Percentiles rank a stretch among this genome's conserved stretches.
phyloP scores from a whole-genome alignment of 2,329 filamentous ascomycete species.

The Fusarium sp. region DNA sequence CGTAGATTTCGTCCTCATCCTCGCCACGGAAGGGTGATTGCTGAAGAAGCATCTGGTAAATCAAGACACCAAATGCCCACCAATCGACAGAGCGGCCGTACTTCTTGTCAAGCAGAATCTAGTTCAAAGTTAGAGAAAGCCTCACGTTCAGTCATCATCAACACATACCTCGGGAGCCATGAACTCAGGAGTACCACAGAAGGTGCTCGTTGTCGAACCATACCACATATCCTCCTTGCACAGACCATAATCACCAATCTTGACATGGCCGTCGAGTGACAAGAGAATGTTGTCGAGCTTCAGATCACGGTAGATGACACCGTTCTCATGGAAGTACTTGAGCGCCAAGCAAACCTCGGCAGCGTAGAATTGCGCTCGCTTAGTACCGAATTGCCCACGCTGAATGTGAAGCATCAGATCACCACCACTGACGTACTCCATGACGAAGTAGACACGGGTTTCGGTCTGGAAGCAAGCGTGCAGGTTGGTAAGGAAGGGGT shows the following conservation, averaged over 20 bases:
- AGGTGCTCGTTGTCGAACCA: constrained; percentile 94
- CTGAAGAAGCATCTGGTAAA: constrained; percentile 99
- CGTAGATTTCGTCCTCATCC: constrained; percentile 99
- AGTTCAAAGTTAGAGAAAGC: constrained; percentile 47
- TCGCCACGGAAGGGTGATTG: constrained; percentile 99
- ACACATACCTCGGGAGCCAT: constrained; percentile 92
- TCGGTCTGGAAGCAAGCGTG: constrained; percentile 99
- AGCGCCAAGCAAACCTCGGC: constrained; percentile 96
- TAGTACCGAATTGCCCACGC: constrained; percentile 93
- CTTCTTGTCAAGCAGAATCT: constrained; percentile 98
- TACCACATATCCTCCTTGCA: constrained; percentile 99
- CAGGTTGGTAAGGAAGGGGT: constrained; percentile 94
- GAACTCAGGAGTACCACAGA: constrained; percentile 99
- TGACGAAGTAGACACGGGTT: constrained; percentile 98
- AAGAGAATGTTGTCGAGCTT: constrained; percentile 94
- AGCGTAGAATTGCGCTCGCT: constrained; percentile 97
- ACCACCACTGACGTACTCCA: constrained; percentile 99
- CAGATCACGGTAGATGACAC: constrained; percentile 97
- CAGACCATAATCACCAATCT: constrained; percentile 97
- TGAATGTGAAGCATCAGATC: constrained; percentile 99
- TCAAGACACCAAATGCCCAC: constrained; percentile 99
- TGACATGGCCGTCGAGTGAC: constrained; percentile 96
- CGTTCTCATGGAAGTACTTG: constrained; percentile 99
- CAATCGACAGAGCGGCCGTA: constrained; percentile 97
- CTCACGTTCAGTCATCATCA: not conserved